phyloP scores from a whole-genome alignment of 345 rosid species.

The Populus nigra region DNA sequence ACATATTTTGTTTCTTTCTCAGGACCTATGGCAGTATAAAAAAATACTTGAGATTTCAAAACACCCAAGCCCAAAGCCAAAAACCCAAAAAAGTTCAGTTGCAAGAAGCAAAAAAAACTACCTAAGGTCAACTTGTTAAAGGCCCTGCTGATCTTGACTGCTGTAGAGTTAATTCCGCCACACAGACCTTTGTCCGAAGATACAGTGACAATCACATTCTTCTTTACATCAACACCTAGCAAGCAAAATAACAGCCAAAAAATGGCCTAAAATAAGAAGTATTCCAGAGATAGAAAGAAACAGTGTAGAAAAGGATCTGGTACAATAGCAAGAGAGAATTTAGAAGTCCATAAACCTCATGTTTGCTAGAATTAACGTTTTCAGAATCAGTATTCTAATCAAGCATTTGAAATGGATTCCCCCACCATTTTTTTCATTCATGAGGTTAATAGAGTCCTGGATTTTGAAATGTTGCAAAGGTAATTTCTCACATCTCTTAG shows the following conservation, averaged over 20 bases:
- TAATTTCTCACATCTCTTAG: background rate
- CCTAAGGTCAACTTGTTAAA: slow-evolving; percentile 66
- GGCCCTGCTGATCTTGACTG: slow-evolving; percentile 80
- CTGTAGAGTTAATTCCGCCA: slow-evolving; percentile 95
- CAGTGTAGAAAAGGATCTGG: background rate
- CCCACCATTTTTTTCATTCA: background rate
- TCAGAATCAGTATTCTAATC: background rate
- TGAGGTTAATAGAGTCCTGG: background rate
- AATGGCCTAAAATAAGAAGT: background rate
- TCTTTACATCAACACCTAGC: slow-evolving; percentile 86
- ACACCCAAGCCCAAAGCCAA: background rate
- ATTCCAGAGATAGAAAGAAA: background rate
- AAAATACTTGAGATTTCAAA: slow-evolving; percentile 14
- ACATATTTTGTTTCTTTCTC: slow-evolving; percentile 82
- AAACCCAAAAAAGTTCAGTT: background rate
- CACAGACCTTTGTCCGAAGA: slow-evolving; percentile 99
- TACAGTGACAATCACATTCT: slow-evolving; percentile 82
- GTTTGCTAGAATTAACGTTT: background rate
- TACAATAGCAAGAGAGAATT: background rate
- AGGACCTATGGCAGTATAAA: slow-evolving; percentile 53
- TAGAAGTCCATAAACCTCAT: background rate
- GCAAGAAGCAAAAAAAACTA: slow-evolving; percentile 25
- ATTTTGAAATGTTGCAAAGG: background rate
- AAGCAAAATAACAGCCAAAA: slow-evolving; percentile 6
- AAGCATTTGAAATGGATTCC: background rate